Evolutionary conservation across 805 yeast species (phyloP).

Genomic region (Candida chauliodis): DNA sequence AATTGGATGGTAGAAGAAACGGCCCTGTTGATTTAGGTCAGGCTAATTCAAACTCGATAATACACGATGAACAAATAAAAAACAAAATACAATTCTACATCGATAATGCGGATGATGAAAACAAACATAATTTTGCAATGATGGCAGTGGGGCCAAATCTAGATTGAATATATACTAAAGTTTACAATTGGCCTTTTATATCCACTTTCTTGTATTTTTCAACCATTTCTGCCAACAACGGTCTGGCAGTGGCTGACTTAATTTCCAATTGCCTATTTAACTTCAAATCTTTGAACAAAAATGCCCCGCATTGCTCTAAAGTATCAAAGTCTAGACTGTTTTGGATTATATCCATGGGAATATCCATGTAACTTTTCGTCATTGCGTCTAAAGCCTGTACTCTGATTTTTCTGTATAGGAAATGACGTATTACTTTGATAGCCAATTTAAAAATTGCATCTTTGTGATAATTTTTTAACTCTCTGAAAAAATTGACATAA

Average conservation of each 20-base stretch:
- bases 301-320: slow-evolving; percentile 25
- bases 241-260: background rate
- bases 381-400: slow-evolving; percentile 53
- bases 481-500: slow-evolving; percentile 51
- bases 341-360: slow-evolving; percentile 35
- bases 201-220: slow-evolving; percentile 44
- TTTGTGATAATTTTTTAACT: slow-evolving; percentile 12
- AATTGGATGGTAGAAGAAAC: slow-evolving; percentile 81
- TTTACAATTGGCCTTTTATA: slow-evolving; percentile 72
- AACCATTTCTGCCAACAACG: background rate
- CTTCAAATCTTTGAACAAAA: slow-evolving; percentile 32
- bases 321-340: slow-evolving; percentile 39
- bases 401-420: slow-evolving; percentile 57
- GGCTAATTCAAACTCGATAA: slow-evolving; percentile 31
- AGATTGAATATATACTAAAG: slow-evolving; percentile 21
- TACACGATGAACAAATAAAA: slow-evolving; percentile 44
- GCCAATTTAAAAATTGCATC: slow-evolving; percentile 17
- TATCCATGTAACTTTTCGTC: slow-evolving; percentile 51
- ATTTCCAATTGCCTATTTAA: slow-evolving; percentile 20
- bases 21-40: slow-evolving; percentile 70
- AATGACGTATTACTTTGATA: slow-evolving; percentile 24
- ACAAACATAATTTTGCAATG: slow-evolving; percentile 65
- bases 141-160: slow-evolving; percentile 70
- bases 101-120: slow-evolving; percentile 54
- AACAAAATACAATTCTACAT: slow-evolving; percentile 65